Evolutionary conservation across 441 rosid species (phyloP), one percentile per base, ranked within the genome.

Genomic region (Corymbia calophylla): DNA sequence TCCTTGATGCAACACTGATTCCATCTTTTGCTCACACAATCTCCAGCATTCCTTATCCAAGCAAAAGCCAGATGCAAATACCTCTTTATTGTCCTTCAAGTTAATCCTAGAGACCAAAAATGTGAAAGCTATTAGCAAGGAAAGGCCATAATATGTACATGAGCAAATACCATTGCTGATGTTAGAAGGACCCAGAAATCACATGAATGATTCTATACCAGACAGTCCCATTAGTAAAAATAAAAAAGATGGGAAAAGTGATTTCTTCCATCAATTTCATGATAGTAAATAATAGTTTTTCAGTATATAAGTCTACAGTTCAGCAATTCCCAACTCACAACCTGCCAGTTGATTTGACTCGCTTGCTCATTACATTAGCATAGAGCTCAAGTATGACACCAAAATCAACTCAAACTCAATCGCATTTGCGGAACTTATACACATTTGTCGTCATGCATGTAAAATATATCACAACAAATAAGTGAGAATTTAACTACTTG

Each of bases 41-140:
- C 99, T 95, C 99, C 99, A 98, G 91, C 96, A 95, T 91, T 98
- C 99, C 90, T 94, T 95, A 91, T 98, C 99, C 93, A 94, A 94
- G 95, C 99, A 98, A 93, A 92, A 95, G 91, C 96, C 99, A 86
- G 92, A 91, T 47, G 94, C 88, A 90, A 90, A 87, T 87, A 92
- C 92, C 91, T 93, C 94, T 35, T 88, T 87, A 70, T 93, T 92
- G 89, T 95, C 98, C 88, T 92, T 93, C 91, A 97, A 92, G 91
- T 95, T 94, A 92, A 97, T 93, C 94, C 99, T 98, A 91, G 81
- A 90, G 80, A 91, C 89, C 87, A 49, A 80, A 56, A 31, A 88
- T 86, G 87, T 87, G 88, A 47, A 86, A 87, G 77, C 86, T 84
- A 88, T 86, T 39, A 53, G 60, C 18, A 32, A 44, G n/a, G 84